Base-by-base conservation (phyloP, 2,329 filamentous ascomycete species). In the Elsinoe ampelina region DNA sequence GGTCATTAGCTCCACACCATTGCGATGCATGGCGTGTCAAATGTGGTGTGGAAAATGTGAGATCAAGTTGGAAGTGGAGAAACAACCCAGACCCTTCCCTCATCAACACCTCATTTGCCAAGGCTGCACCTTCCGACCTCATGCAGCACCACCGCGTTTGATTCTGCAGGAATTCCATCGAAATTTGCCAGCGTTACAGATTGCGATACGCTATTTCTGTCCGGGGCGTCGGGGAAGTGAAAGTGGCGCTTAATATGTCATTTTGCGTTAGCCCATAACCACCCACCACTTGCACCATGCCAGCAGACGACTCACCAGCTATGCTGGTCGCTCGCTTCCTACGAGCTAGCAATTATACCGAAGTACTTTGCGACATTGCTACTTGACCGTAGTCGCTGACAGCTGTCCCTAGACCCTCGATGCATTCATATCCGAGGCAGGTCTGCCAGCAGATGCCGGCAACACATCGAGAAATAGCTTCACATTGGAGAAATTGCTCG, bases 401-500 rank as follows among this genome's bases (percentile, higher is more conserved):
- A 15, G 20, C 20, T 42, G 22, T 15, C 13, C 52, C 10, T 22
- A 83, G 72, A 82, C 81, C 17, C 71, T 83, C 20, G 69, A 75
- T 22, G 76, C 75, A n/a, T 84, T 84, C 64, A 70, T 84, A 57
- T 64, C 68, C 47, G 81, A 84, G 66, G 79, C 80, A 8, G 76
- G 73, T 5, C 70, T 84, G 15, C 71, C 78, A 11, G 60, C 70
- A 15, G 75, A 81, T 67, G 75, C 72, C 47, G 81, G 77, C 0
- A 65, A 62, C 7, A 64, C 67, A 2, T 42, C 52, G 6, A 34
- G 15, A 12, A 65, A 68, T 10, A 71, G 70, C 50, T 70, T 81
- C 65, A 82, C 80, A 2, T 75, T 84, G 54, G 81, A 84, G 63
- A 71, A 75, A 43, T 71, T 84, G n/a, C 70, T 84, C 6, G 74